Conservation (phyloP, 2,329 filamentous ascomycete genomes). For the Clonostachys rosea region DNA sequence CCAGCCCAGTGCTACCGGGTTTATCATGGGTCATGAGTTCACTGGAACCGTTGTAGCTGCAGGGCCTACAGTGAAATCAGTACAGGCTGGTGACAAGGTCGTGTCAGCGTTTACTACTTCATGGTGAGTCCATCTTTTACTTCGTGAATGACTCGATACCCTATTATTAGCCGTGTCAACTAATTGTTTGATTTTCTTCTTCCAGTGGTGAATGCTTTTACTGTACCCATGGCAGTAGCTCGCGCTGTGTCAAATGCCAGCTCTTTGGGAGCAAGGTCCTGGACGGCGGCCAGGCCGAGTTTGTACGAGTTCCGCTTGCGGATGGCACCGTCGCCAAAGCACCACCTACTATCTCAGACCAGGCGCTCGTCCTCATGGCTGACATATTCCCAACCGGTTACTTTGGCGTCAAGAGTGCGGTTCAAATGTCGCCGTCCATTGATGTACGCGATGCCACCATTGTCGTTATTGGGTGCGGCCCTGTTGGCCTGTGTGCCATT, state of each 20-base stretch:
- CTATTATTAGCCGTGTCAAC: neutral
- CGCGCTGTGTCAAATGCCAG: slow-evolving; percentile 65
- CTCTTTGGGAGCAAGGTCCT: slow-evolving; percentile 67
- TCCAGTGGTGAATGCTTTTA: slow-evolving; percentile 66
- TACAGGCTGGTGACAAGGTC: slow-evolving; percentile 72
- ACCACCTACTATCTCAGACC: slow-evolving; percentile 34
- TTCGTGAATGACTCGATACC: neutral
- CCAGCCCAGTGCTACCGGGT: slow-evolving; percentile 60
- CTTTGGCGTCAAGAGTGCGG: slow-evolving; percentile 76
- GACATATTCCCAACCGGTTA: slow-evolving; percentile 89
- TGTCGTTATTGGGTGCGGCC: slow-evolving; percentile 80
- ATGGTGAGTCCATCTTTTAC: slow-evolving; percentile 47
- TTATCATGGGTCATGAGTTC: slow-evolving; percentile 81
- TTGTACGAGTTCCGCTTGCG: slow-evolving; percentile 74
- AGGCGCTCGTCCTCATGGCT: slow-evolving; percentile 79
- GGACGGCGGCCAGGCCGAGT: slow-evolving; percentile 80
- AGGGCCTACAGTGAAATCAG: slow-evolving; percentile 62
- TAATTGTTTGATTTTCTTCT: neutral
- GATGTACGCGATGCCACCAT: slow-evolving; percentile 53
- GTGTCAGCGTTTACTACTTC: slow-evolving; percentile 81
- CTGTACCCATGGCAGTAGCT: slow-evolving; percentile 71
- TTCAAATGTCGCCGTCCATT: slow-evolving; percentile 44
- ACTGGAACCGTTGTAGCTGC: slow-evolving; percentile 68
- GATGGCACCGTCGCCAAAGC: slow-evolving; percentile 21
- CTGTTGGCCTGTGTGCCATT: slow-evolving; percentile 79